A percentile compares a stretch with the other conserved stretches of the same genome.
Conservation (phyloP, 1,139 yeast genomes). For the Kluyveromyces sp. region DNA sequence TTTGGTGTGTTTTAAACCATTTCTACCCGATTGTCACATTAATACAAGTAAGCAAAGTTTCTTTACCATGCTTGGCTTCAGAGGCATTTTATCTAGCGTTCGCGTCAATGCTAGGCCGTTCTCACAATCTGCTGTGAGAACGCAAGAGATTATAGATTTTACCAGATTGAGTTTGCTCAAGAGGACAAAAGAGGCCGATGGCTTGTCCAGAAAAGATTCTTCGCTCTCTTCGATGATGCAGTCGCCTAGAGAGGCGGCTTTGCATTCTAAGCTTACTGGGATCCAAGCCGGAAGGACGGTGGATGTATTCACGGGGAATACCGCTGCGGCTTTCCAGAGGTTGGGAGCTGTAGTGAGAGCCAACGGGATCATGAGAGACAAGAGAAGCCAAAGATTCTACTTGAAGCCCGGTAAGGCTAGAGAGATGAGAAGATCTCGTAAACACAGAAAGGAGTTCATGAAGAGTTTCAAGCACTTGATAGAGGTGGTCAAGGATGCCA, state of each 20-base stretch:
- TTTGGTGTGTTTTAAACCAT: too few relatives aligned
- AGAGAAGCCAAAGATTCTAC: slow-evolving; percentile 37
- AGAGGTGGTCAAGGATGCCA: slow-evolving; percentile 42
- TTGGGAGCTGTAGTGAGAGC: slow-evolving; percentile 31
- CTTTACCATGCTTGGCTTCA: neutral
- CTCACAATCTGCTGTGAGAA: slow-evolving; percentile 3
- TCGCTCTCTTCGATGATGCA: slow-evolving; percentile 4
- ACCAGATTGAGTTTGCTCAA: slow-evolving; percentile 1
- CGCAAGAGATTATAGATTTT: slow-evolving; percentile 1
- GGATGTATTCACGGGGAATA: slow-evolving; percentile 32
- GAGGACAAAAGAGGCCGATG: neutral
- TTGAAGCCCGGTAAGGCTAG: slow-evolving; percentile 42
- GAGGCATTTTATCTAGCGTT: too few relatives aligned
- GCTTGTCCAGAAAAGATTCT: neutral
- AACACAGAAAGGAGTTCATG: slow-evolving; percentile 41
- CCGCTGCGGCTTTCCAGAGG: slow-evolving; percentile 31
- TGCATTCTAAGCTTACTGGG: slow-evolving; percentile 32
- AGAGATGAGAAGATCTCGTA: slow-evolving; percentile 36
- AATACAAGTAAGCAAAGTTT: neutral
- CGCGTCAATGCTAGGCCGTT: slow-evolving; percentile 1
- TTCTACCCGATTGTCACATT: too few relatives aligned
- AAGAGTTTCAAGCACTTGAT: slow-evolving; percentile 42
- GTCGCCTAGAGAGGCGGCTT: slow-evolving; percentile 21
- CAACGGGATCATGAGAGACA: slow-evolving; percentile 34
- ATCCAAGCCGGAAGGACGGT: slow-evolving; percentile 42